A percentile compares a stretch with the other conserved stretches of the same genome.
These are phyloP conservation scores for Cutaneotrichosporon sp. DNA, from an alignment of 1,284 basidiomycete genomes.

Conservation along the genomic window DNA sequence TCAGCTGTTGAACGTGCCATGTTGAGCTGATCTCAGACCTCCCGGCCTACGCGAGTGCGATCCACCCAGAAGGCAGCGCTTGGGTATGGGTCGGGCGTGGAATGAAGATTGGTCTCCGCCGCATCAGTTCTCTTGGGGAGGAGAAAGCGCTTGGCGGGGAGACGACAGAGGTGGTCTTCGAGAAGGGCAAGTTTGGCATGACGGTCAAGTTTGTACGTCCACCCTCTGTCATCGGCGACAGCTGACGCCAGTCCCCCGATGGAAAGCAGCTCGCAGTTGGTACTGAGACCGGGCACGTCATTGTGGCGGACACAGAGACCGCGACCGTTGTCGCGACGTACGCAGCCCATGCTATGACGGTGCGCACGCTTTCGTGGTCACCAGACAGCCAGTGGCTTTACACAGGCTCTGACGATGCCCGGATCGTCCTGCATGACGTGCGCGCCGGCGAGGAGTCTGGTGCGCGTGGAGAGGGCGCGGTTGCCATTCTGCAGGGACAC, in stretches of 20 bases:
- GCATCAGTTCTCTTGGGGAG: conserved; percentile 53
- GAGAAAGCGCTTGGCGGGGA: conserved; percentile 49
- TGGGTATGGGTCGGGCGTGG: conserved; percentile 74
- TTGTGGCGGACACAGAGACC: conserved; percentile 69
- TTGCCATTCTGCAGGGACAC: conserved; percentile 75
- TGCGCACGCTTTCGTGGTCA: conserved; percentile 76
- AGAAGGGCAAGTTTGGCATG: conserved; percentile 76
- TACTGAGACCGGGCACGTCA: conserved; percentile 73
- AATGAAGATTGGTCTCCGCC: conserved; percentile 57
- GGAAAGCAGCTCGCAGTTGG: conserved; percentile 70
- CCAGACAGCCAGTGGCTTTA: conserved; percentile 70
- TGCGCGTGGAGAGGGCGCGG: conserved; percentile 57
- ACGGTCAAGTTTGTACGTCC: conserved; percentile 65
- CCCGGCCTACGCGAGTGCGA: conserved; percentile 71
- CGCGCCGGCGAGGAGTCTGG: conserved; percentile 43
- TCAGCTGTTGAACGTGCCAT: background rate
- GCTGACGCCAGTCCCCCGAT: conserved; percentile 66
- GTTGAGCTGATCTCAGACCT: conserved; percentile 21
- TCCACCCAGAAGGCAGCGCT: conserved; percentile 64
- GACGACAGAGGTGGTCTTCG: conserved; percentile 55
- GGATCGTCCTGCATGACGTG: conserved; percentile 78
- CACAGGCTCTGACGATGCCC: conserved; percentile 81
- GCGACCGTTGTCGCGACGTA: conserved; percentile 62
- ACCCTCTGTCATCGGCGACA: background rate
- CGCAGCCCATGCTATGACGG: conserved; percentile 77